phyloP scores from a whole-genome alignment of 345 rosid genomes.

The Eucalyptus curtisii region DNA sequence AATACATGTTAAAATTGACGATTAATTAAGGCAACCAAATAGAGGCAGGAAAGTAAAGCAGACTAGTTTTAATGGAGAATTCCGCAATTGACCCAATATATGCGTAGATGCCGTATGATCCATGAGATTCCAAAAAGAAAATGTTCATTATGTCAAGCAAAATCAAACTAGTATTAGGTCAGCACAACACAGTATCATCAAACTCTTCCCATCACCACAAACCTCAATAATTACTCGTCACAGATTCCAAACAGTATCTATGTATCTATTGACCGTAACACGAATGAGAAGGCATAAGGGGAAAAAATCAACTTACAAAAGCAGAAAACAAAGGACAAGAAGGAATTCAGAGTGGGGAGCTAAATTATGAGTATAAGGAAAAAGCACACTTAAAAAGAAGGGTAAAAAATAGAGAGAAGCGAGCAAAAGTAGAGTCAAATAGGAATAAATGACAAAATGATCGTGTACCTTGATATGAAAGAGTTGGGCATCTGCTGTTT shows the following conservation, averaged over 20 bases:
- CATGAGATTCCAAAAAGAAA: neutral
- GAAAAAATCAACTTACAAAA: neutral
- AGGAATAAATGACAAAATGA: neutral
- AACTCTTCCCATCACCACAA: neutral
- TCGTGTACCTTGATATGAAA: conserved; percentile 63
- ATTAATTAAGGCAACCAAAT: neutral
- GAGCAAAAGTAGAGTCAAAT: neutral
- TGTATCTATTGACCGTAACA: neutral
- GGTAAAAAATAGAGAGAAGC: neutral
- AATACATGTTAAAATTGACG: neutral
- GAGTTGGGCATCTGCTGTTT: conserved; percentile 51
- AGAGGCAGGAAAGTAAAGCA: neutral
- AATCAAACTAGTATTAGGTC: neutral
- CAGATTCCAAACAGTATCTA: neutral
- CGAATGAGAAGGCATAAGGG: neutral
- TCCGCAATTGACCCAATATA: neutral
- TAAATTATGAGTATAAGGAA: neutral
- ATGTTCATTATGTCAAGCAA: neutral
- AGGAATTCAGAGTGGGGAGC: neutral
- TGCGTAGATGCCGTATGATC: neutral
- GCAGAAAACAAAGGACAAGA: neutral
- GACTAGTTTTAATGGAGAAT: neutral
- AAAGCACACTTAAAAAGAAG: neutral
- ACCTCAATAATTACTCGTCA: neutral
- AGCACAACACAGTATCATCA: neutral